Evolutionary conservation across 441 rosid species (phyloP).

Genomic region (Jatropha podagrica): DNA sequence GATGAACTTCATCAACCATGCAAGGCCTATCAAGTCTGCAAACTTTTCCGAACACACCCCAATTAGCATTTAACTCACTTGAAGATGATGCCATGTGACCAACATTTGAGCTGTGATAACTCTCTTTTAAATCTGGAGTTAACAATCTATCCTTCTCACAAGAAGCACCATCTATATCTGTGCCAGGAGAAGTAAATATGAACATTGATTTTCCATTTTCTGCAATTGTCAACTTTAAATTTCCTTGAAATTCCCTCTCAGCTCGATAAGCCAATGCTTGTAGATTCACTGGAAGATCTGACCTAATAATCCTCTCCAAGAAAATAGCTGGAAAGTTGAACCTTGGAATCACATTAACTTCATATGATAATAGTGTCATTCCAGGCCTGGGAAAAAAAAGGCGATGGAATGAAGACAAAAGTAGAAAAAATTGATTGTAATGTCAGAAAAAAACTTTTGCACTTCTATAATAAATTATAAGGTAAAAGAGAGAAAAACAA

Average conservation of each 20-base stretch:
- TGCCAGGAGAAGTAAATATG: constrained; percentile 31
- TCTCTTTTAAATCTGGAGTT: constrained; percentile 34
- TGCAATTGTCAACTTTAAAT: constrained; percentile 36
- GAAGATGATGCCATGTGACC: constrained; percentile 41
- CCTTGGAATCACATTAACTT: constrained; percentile 87
- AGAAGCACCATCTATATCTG: constrained; percentile 33
- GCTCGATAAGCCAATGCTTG: constrained; percentile 82
- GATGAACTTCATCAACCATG: constrained; percentile 93
- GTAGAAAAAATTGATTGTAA: neutral
- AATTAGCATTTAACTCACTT: constrained; percentile 55
- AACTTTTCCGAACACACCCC: constrained; percentile 85
- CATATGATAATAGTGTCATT: constrained; percentile 68
- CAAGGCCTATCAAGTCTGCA: constrained; percentile 80
- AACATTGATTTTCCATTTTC: constrained; percentile 36
- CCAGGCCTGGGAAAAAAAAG: constrained; percentile 43
- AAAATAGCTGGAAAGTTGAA: constrained; percentile 94
- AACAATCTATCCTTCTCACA: constrained; percentile 28
- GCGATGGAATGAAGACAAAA: neutral
- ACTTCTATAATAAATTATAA: neutral
- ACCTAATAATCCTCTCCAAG: constrained; percentile 88
- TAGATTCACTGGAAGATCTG: constrained; percentile 96
- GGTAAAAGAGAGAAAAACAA: neutral
- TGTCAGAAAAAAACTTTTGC: neutral
- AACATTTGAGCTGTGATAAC: constrained; percentile 36
- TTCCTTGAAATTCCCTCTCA: constrained; percentile 52